Evolutionary conservation across 2,329 filamentous ascomycete species (phyloP).

Genomic region (Colletotrichum sp.): DNA sequence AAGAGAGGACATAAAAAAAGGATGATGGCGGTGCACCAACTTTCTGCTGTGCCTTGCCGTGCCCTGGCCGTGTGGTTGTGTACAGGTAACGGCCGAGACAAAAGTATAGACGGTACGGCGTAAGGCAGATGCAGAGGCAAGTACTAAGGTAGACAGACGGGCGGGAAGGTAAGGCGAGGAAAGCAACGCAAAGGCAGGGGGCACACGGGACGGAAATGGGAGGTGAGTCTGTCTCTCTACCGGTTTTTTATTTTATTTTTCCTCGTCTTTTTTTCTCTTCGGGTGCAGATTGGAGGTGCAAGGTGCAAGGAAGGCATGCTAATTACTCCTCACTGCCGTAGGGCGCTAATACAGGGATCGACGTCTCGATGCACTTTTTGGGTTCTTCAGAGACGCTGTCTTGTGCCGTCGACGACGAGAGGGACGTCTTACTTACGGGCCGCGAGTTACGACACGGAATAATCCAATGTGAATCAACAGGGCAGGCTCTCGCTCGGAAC

Average conservation of each 20-base stretch:
- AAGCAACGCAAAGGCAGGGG: constrained; percentile 1
- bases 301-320: not conserved
- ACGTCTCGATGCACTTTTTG: constrained; percentile 13
- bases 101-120: not conserved
- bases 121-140: not conserved
- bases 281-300: not conserved
- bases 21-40: not conserved
- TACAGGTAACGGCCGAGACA: not conserved
- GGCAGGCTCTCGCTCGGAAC: not conserved
- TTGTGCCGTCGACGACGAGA: constrained; percentile 2
- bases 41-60: not conserved
- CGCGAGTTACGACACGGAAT: not conserved
- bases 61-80: not conserved
- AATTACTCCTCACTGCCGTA: constrained; percentile 13
- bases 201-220: not conserved
- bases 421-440: not conserved
- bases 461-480: not conserved
- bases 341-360: constrained; percentile 15
- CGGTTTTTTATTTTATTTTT: not conserved
- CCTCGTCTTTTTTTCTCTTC: not conserved
- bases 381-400: constrained; percentile 21
- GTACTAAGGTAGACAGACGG: not conserved
- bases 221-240: not conserved
- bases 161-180: not conserved
- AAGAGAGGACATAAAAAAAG: not conserved